Conservation (phyloP, 148 eudicot genomes). For the Polygonum aviculare region DNA sequence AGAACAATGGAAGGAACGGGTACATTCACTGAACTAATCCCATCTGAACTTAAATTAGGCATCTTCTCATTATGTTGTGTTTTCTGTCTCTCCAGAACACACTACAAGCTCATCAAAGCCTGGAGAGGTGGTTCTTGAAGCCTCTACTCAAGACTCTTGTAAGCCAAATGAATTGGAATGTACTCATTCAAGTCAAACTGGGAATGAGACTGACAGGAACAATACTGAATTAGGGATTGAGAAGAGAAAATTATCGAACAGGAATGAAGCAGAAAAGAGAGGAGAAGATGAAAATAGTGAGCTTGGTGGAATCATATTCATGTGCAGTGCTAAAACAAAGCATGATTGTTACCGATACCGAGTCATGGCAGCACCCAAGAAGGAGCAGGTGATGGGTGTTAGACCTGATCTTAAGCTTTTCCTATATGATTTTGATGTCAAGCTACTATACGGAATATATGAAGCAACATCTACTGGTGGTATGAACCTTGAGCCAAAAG, state of each 20-base stretch:
- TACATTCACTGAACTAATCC: neutral
- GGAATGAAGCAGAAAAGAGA: neutral
- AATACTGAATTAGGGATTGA: neutral
- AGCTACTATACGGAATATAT: slow-evolving; percentile 53
- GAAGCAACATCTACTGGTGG: slow-evolving; percentile 69
- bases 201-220: neutral
- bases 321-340: slow-evolving; percentile 77
- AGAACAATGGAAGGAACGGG: neutral
- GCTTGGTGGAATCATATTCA: slow-evolving; percentile 36
- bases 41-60: neutral
- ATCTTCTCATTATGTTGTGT: neutral
- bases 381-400: slow-evolving; percentile 51
- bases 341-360: slow-evolving; percentile 63
- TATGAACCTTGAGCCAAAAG: slow-evolving; percentile 69
- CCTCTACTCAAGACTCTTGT: neutral
- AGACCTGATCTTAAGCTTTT: slow-evolving; percentile 67
- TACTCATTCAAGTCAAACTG: neutral
- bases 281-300: neutral
- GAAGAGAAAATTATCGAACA: neutral
- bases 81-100: neutral
- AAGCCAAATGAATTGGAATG: neutral
- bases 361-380: slow-evolving; percentile 46
- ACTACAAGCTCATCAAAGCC: neutral
- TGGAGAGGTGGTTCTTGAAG: neutral
- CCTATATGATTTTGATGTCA: slow-evolving; percentile 71